Evolutionary conservation across 768 basidiomycete genomes (phyloP), one percentile per base, ranked within the genome.

Genomic region (Ramaria sp.): DNA sequence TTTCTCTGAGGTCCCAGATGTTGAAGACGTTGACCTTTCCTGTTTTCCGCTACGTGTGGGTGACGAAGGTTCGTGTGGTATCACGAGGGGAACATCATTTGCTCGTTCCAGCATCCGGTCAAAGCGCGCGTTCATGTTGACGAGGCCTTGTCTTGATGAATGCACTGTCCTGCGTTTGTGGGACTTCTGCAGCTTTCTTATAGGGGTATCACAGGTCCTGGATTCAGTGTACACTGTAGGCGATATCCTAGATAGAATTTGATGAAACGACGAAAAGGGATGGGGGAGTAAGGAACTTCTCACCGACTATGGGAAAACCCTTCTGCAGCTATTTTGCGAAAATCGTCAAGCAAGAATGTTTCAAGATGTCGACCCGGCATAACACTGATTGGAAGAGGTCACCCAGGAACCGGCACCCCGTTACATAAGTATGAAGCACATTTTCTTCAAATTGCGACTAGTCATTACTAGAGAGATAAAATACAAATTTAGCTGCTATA

Each of bases 41-140:
- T 71, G 68, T 27, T 61, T 65, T 3, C 25, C 8, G 13, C 9
- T 22, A 47, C 45, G 22, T 24, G 22, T 2, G 24, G 45, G 45
- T 8, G 45, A 47, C 18, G 45, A 47, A 5, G 22, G 27, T 6
- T 16, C 22, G 32, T 69, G 69, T 50, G 58, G 60, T 39, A 18
- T 27, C 12, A 7, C 41, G 28, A 22, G 42, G 6, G n/a, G 62
- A 48, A 0, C 49, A 58, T 52, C 42, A 27, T 77, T 73, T 69
- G 84, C 78, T 2, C 76, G 71, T 49, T 78, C 72, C 28, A 86
- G 67, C 85, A 88, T 87, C 42, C 71, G 71, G 63, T 87, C 84
- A 59, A 79, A 84, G 37, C 76, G 76, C 32, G 73, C 63, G 59
- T 86, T 87, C 48, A 81, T 66, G 7, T 74, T 74, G 36, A 60